A percentile compares a stretch with the other conserved stretches of the same genome.
These are phyloP conservation scores for Colletotrichum sp. DNA, from an alignment of 2,329 filamentous ascomycete species.

Conservation along the genomic window DNA sequence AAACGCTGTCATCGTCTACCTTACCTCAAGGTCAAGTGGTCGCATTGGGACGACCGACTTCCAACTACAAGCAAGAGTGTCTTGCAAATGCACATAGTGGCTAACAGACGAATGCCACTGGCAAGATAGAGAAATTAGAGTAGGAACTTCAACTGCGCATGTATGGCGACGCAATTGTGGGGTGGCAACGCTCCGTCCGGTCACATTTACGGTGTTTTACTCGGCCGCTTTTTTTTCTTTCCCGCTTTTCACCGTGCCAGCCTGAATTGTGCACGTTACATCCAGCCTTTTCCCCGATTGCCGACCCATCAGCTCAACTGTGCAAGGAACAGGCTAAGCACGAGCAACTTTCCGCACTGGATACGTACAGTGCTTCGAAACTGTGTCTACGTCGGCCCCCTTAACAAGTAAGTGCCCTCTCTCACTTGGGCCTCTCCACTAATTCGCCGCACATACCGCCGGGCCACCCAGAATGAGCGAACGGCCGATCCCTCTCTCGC, in stretches of 20 bases:
- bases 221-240: conserved; percentile 15
- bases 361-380: neutral
- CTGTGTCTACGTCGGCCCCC: neutral
- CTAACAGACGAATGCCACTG: neutral
- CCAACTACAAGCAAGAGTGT: neutral
- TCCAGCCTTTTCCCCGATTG: neutral
- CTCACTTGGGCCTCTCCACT: conserved; percentile 49
- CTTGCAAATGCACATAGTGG: neutral
- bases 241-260: neutral
- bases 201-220: conserved; percentile 10
- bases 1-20: neutral
- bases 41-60: neutral
- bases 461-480: conserved; percentile 40
- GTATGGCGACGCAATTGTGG: neutral
- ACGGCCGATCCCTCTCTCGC: conserved; percentile 13
- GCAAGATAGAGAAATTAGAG: neutral
- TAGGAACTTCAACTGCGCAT: neutral
- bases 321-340: neutral
- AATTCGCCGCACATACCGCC: conserved; percentile 65
- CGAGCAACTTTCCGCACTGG: neutral
- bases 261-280: neutral
- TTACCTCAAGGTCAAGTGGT: neutral
- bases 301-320: neutral
- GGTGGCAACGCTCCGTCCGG: neutral
- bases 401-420: neutral